Evolutionary conservation across 2,329 filamentous ascomycete species (phyloP).

Genomic region (Cytospora paraplurivora): DNA sequence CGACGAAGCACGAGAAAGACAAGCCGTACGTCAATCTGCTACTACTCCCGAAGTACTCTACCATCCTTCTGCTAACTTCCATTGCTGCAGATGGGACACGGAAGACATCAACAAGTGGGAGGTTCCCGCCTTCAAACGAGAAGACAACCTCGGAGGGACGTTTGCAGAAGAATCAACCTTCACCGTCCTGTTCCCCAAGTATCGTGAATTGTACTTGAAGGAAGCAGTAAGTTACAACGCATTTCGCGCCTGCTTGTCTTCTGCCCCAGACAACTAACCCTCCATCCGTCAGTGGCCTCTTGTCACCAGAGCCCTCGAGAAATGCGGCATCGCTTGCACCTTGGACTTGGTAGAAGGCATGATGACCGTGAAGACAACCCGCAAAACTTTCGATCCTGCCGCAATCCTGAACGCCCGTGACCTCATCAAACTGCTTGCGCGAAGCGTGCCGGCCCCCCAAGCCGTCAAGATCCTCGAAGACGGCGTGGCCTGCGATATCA

Average conservation of each 20-base stretch:
- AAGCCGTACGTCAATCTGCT: constrained; percentile 58
- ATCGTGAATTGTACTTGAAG: constrained; percentile 90
- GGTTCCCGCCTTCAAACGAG: constrained; percentile 80
- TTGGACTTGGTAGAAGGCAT: constrained; percentile 93
- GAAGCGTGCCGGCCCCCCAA: constrained; percentile 90
- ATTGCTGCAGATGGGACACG: constrained; percentile 69
- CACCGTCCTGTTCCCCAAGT: constrained; percentile 86
- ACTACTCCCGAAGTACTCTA: not conserved
- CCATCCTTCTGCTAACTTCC: constrained; percentile 3
- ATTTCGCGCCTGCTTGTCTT: not conserved
- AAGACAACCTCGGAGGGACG: constrained; percentile 81
- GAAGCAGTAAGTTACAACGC: constrained; percentile 54
- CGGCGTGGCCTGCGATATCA: constrained; percentile 87
- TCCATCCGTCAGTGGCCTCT: constrained; percentile 68
- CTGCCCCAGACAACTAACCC: constrained; percentile 21
- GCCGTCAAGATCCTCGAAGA: constrained; percentile 94
- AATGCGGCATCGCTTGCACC: constrained; percentile 84
- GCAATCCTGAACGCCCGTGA: constrained; percentile 92
- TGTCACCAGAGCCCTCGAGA: constrained; percentile 83
- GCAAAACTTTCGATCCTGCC: constrained; percentile 78
- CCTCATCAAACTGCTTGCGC: constrained; percentile 86
- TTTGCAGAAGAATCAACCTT: constrained; percentile 95
- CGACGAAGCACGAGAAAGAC: constrained; percentile 84
- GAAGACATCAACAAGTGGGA: constrained; percentile 98
- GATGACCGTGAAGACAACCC: constrained; percentile 95